These are phyloP conservation scores for Penicillium sp. DNA, from an alignment of 2,329 filamentous ascomycete genomes.

Conservation along the genomic window DNA sequence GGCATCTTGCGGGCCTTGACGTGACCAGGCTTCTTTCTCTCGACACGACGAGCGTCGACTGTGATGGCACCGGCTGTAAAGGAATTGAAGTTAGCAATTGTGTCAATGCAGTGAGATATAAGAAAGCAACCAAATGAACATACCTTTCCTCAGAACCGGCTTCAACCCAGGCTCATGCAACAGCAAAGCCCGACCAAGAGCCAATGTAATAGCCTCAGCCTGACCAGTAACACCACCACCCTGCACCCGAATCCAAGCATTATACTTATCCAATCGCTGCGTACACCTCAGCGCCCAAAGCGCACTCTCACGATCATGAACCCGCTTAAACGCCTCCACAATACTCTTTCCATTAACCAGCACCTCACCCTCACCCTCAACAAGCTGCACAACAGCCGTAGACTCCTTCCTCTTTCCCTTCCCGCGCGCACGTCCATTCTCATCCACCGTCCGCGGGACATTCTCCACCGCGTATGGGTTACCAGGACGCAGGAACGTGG, in stretches of 20 bases:
- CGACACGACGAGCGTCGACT: constrained; percentile 84
- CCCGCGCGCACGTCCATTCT: constrained; percentile 73
- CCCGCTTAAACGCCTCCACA: constrained; percentile 73
- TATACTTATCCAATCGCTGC: constrained; percentile 88
- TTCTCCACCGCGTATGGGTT: constrained; percentile 66
- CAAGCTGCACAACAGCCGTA: constrained; percentile 77
- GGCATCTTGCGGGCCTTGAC: constrained; percentile 98
- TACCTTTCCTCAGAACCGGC: constrained; percentile 82
- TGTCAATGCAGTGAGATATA: background rate
- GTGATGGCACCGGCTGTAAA: constrained; percentile 82
- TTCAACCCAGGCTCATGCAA: constrained; percentile 92
- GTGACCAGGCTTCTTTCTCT: constrained; percentile 96
- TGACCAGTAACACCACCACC: constrained; percentile 94
- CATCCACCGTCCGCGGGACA: constrained; percentile 66
- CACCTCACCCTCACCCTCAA: constrained; percentile 89
- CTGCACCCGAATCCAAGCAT: constrained; percentile 79
- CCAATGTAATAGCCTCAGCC: constrained; percentile 89
- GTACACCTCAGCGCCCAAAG: constrained; percentile 86
- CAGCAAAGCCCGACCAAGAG: constrained; percentile 80
- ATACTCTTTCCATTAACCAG: constrained; percentile 88
- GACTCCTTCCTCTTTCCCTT: constrained; percentile 86
- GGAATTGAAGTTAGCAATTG: constrained; percentile 21
- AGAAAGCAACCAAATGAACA: constrained; percentile 38
- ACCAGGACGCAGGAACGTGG: constrained; percentile 70
- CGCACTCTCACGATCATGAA: constrained; percentile 93